Percentiles rank a stretch among this genome's conserved stretches.
phyloP scores from a whole-genome alignment of 2,329 filamentous ascomycete species.

The Botrytis sinoallii region DNA sequence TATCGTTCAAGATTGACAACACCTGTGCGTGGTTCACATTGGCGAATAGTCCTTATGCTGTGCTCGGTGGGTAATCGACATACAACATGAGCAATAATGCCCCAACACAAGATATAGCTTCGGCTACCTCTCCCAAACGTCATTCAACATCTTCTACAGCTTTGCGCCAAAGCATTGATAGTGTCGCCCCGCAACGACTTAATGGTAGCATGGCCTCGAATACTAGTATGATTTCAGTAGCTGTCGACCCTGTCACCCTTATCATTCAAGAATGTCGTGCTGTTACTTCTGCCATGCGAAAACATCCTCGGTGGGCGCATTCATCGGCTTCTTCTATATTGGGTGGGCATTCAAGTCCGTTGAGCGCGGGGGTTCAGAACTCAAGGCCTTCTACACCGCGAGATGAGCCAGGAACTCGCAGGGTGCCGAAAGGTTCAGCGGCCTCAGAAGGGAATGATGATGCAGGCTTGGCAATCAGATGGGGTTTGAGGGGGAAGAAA shows the following conservation, averaged over 20 bases:
- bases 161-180: constrained; percentile 17
- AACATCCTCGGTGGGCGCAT: constrained; percentile 92
- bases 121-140: constrained; percentile 22
- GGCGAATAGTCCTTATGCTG: constrained; percentile 15
- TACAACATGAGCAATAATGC: constrained; percentile 35
- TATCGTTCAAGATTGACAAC: not conserved
- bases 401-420: constrained; percentile 30
- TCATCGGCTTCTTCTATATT: constrained; percentile 95
- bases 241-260: constrained; percentile 84
- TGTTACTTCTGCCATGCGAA: constrained; percentile 96
- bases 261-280: constrained; percentile 99
- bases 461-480: constrained; percentile 70
- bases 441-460: constrained; percentile 49
- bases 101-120: constrained; percentile 25
- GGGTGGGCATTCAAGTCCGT: constrained; percentile 60
- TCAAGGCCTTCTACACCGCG: constrained; percentile 45
- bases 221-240: constrained; percentile 60
- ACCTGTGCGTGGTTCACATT: not conserved
- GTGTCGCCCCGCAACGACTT: constrained; percentile 15
- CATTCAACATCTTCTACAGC: constrained; percentile 21
- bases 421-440: constrained; percentile 29
- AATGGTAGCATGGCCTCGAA: constrained; percentile 29
- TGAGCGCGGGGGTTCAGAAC: constrained; percentile 41
- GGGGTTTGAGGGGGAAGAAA: constrained; percentile 91
- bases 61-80: constrained; percentile 21